phyloP scores from a whole-genome alignment of 345 rosid genomes.

The Cardamine occulta region DNA sequence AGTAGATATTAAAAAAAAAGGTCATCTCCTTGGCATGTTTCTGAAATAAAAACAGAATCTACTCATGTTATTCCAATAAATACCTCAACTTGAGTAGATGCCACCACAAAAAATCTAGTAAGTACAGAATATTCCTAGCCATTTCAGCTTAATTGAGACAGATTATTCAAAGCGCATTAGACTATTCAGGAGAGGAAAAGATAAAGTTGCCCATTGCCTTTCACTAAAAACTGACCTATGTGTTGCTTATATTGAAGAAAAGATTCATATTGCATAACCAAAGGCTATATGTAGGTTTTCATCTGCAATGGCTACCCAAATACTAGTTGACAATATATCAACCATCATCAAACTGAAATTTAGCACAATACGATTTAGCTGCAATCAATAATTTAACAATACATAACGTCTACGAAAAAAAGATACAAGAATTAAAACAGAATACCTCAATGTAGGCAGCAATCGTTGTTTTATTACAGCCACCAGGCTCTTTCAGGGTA shows the following conservation, averaged over 20 bases:
- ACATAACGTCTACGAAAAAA: background rate
- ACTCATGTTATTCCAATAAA: background rate
- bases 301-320: background rate
- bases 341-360: slow-evolving; percentile 10
- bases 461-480: slow-evolving; percentile 85
- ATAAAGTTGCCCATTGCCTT: slow-evolving; percentile 6
- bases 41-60: slow-evolving; percentile 5
- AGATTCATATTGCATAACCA: background rate
- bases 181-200: slow-evolving; percentile 7
- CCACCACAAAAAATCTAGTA: background rate
- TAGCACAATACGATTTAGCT: background rate
- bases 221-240: slow-evolving; percentile 1
- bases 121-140: background rate
- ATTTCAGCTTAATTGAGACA: background rate
- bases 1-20: background rate
- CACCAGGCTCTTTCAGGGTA: slow-evolving; percentile 86
- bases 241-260: background rate
- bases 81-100: background rate
- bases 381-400: background rate
- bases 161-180: background rate
- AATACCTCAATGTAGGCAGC: slow-evolving; percentile 89
- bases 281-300: slow-evolving; percentile 5
- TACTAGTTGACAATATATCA: slow-evolving; percentile 9
- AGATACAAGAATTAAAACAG: slow-evolving; percentile 14
- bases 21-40: slow-evolving; percentile 4